Percentiles rank a stretch among this genome's conserved stretches.
Evolutionary conservation across 495 filamentous ascomycete genomes (phyloP).

Genomic region (Talaromyces liani): DNA sequence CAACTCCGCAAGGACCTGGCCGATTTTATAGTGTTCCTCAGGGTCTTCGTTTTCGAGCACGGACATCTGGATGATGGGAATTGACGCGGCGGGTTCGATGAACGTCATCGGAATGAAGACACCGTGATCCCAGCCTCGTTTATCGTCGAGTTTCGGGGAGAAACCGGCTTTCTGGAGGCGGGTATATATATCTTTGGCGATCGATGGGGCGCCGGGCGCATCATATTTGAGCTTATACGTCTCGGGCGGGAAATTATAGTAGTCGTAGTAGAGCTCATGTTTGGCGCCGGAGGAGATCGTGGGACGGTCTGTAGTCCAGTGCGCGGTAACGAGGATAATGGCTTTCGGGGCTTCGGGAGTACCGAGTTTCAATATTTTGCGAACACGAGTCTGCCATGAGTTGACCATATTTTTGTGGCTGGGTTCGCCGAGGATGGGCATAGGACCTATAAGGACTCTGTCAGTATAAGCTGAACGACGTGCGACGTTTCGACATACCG

Average conservation of each 20-base stretch:
- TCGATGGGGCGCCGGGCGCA: background rate
- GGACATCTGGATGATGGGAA: constrained; percentile 7
- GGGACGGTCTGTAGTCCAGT: constrained; percentile 2
- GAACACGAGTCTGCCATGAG: constrained; percentile 7
- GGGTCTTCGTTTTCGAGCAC: constrained; percentile 8
- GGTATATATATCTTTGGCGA: constrained; percentile 4
- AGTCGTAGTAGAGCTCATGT: constrained; percentile 8
- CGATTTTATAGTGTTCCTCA: constrained; percentile 6
- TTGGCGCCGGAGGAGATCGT: constrained; percentile 7
- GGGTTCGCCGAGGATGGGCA: constrained; percentile 8
- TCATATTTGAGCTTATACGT: constrained; percentile 5
- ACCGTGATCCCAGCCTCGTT: constrained; percentile 7
- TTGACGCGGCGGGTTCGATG: constrained; percentile 1
- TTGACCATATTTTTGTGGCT: constrained; percentile 1
- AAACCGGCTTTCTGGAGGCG: constrained; percentile 5
- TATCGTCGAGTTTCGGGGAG: constrained; percentile 1
- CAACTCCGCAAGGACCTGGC: background rate
- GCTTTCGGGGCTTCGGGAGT: constrained; percentile 3
- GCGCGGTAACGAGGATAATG: constrained; percentile 7
- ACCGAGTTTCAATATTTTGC: background rate
- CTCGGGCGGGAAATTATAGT: constrained; percentile 5
- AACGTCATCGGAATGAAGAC: constrained; percentile 7
- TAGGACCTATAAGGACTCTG: background rate
- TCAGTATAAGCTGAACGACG: background rate
- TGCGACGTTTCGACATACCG: background rate